These are phyloP conservation scores for Melocanna baccifera DNA, from an alignment of 176 grass and related monocot genomes.

Conservation along the genomic window DNA sequence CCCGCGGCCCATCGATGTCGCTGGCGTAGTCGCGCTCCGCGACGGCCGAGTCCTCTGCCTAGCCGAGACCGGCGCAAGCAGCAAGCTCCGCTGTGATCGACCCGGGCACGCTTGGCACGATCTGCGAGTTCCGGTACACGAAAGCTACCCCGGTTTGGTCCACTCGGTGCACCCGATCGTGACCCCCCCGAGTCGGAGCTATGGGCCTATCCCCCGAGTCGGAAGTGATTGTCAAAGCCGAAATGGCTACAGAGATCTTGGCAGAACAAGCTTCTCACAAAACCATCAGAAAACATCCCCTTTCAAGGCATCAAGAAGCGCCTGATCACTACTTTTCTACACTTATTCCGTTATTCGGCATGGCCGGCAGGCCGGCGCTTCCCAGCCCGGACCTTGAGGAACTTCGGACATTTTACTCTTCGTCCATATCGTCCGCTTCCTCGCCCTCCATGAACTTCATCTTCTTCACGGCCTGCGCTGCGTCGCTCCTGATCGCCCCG, in stretches of 20 bases:
- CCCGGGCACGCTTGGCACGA: no score
- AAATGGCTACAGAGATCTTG: not conserved
- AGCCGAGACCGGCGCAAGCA: no score
- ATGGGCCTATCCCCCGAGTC: no score
- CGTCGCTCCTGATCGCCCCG: slow-evolving; percentile 16
- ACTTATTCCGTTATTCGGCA: not conserved
- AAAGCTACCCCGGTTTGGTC: no score
- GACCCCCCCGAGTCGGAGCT: no score
- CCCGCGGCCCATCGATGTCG: no score
- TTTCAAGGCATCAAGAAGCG: not conserved
- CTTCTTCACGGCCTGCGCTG: slow-evolving; percentile 55
- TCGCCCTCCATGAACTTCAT: slow-evolving; percentile 51
- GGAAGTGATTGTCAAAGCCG: not conserved
- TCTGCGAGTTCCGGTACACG: no score
- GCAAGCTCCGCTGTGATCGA: no score
- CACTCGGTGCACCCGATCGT: no score
- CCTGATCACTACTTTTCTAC: not conserved
- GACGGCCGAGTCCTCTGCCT: no score
- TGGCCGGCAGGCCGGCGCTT: not conserved
- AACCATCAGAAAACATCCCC: not conserved
- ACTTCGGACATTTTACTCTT: not conserved
- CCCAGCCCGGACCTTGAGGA: not conserved
- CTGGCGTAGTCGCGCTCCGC: no score
- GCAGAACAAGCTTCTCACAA: not conserved
- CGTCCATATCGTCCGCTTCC: slow-evolving; percentile 57